Evolutionary conservation across 2,329 filamentous ascomycete species (phyloP).

Genomic region (Calonectria pseudoturangicola): DNA sequence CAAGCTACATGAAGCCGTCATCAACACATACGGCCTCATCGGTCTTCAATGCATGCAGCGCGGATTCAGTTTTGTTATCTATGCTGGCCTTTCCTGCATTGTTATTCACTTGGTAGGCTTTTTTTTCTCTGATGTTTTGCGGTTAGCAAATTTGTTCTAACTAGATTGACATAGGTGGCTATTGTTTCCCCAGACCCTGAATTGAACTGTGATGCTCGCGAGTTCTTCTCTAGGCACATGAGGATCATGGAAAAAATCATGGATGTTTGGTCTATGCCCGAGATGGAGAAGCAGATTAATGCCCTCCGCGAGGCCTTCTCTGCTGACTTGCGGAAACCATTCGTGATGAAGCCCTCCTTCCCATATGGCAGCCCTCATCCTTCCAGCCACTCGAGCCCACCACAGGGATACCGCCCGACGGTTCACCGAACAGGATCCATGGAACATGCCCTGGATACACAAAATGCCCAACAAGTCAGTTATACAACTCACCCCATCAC

Average conservation of each 20-base stretch:
- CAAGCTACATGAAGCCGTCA: conserved; percentile 87
- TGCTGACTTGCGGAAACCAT: conserved; percentile 87
- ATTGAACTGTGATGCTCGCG: conserved; percentile 87
- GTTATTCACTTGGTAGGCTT: conserved; percentile 90
- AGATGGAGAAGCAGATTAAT: conserved; percentile 93
- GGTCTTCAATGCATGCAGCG: conserved; percentile 94
- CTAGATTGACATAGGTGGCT: conserved; percentile 78
- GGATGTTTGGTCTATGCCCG: conserved; percentile 88
- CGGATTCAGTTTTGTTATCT: conserved; percentile 97
- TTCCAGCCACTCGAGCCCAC: conserved; percentile 78
- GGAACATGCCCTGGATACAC: conserved; percentile 73
- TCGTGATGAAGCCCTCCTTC: conserved; percentile 91
- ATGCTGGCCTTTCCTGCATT: conserved; percentile 91
- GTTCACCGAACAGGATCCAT: conserved; percentile 69
- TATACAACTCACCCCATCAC: conserved; percentile 83
- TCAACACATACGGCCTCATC: conserved; percentile 84
- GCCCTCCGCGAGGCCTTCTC: conserved; percentile 94
- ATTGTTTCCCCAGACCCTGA: conserved; percentile 95
- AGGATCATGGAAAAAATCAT: conserved; percentile 91
- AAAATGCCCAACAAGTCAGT: conserved; percentile 77
- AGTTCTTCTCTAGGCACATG: conserved; percentile 96
- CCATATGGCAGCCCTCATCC: conserved; percentile 87
- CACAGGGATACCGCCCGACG: conserved; percentile 70
- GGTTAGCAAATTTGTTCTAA: conserved; percentile 24
- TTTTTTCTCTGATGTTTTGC: conserved; percentile 46